These are phyloP conservation scores for Chrysosporium keratinophilum DNA, from an alignment of 2,329 filamentous ascomycete genomes.

Conservation along the genomic window DNA sequence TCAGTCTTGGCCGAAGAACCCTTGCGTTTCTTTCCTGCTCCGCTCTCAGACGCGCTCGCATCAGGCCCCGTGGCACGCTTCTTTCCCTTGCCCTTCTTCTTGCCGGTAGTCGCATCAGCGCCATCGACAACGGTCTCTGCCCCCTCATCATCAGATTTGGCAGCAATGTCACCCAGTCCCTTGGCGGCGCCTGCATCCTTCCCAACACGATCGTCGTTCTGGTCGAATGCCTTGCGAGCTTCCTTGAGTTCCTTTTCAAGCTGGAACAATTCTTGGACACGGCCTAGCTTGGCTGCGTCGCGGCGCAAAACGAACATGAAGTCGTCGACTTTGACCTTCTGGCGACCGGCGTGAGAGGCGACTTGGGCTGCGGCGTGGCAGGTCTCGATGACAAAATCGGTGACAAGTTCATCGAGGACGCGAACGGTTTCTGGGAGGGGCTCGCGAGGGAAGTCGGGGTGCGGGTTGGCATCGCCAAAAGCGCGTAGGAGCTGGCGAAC, in stretches of 20 bases:
- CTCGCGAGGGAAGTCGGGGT: slow-evolving; percentile 58
- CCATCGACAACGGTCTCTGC: slow-evolving; percentile 16
- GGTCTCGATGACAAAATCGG: slow-evolving; percentile 90
- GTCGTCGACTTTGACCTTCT: slow-evolving; percentile 97
- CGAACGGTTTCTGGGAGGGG: slow-evolving; percentile 76
- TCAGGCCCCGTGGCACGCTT: slow-evolving; percentile 2
- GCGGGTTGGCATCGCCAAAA: slow-evolving; percentile 36
- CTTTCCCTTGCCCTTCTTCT: slow-evolving; percentile 20
- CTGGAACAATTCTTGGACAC: slow-evolving; percentile 79
- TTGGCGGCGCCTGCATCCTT: slow-evolving; percentile 31
- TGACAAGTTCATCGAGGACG: slow-evolving; percentile 87
- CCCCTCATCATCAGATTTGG: slow-evolving; percentile 13
- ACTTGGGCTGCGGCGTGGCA: slow-evolving; percentile 80
- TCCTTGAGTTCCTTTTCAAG: slow-evolving; percentile 80
- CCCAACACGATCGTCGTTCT: slow-evolving; percentile 36
- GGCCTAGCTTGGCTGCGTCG: slow-evolving; percentile 74
- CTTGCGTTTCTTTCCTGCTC: slow-evolving; percentile 14
- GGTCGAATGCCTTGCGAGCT: slow-evolving; percentile 53
- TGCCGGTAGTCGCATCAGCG: neutral
- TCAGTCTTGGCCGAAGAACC: slow-evolving; percentile 1
- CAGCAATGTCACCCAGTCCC: slow-evolving; percentile 22
- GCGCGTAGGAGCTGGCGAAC: slow-evolving; percentile 37
- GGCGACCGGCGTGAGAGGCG: slow-evolving; percentile 74
- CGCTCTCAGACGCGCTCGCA: slow-evolving; percentile 2
- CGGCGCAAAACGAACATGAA: slow-evolving; percentile 88